Percentiles rank a stretch among this genome's conserved stretches.
Evolutionary conservation across 176 grass and related monocot species (phyloP).

Genomic region (Melocanna baccifera): DNA sequence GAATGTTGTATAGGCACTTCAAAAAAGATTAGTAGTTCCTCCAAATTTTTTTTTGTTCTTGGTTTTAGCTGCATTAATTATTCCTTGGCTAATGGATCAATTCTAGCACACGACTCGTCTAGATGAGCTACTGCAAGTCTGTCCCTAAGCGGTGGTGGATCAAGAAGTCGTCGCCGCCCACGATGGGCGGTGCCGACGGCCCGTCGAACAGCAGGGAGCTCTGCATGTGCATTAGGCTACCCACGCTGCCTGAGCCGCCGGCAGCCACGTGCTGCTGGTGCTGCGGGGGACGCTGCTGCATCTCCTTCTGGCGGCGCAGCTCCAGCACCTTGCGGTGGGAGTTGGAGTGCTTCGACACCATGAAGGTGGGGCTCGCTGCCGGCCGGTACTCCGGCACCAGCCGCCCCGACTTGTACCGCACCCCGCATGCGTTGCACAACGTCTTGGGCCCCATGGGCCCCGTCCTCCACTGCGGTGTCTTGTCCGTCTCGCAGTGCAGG

Average conservation of each 20-base stretch:
- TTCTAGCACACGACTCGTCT: slow-evolving; percentile 36
- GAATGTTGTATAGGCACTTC: no score
- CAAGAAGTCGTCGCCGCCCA: slow-evolving; percentile 56
- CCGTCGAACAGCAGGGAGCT: slow-evolving; percentile 43
- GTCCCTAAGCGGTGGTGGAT: slow-evolving; percentile 58
- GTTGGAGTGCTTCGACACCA: slow-evolving; percentile 82
- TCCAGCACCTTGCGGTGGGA: slow-evolving; percentile 97
- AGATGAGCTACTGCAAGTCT: slow-evolving; percentile 77
- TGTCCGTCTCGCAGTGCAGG: slow-evolving; percentile 92
- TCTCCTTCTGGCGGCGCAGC: slow-evolving; percentile 79
- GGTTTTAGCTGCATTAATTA: slow-evolving; percentile 54
- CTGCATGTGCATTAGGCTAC: slow-evolving; percentile 31
- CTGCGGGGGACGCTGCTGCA: slow-evolving; percentile 23
- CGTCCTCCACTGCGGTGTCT: slow-evolving; percentile 96
- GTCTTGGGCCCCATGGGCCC: slow-evolving; percentile 97
- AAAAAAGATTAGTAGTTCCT: slow-evolving; percentile 35
- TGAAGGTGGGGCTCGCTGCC: slow-evolving; percentile 79
- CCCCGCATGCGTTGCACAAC: slow-evolving; percentile 97
- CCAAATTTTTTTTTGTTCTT: background rate
- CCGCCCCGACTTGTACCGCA: slow-evolving; percentile 85
- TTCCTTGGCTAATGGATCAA: slow-evolving; percentile 57
- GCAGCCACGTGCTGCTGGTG: slow-evolving; percentile 13
- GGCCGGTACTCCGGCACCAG: slow-evolving; percentile 95
- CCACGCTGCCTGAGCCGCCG: background rate
- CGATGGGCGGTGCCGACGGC: background rate